Evolutionary conservation across 2,329 filamentous ascomycete genomes (phyloP).

Genomic region (Curvularia sp.): DNA sequence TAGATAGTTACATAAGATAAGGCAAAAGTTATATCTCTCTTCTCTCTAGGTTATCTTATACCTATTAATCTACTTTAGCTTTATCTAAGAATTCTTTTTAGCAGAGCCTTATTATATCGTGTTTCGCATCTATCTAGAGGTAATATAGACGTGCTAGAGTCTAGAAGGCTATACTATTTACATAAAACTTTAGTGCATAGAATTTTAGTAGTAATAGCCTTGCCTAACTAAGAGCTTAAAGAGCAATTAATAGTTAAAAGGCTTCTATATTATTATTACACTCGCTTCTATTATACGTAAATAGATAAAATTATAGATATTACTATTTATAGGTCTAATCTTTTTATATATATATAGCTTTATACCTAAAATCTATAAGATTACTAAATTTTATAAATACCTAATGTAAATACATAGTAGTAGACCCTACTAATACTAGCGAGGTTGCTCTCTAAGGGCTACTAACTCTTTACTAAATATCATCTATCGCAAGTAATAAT

Average conservation of each 20-base stretch:
- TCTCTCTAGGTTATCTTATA: background rate
- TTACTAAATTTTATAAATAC: constrained; percentile 4
- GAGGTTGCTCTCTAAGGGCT: background rate
- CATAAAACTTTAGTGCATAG: background rate
- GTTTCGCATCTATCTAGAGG: constrained; percentile 1
- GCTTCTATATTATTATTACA: background rate
- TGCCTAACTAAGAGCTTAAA: constrained; percentile 3
- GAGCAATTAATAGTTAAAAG: constrained; percentile 2
- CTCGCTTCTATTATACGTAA: background rate
- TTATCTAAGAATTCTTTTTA: constrained; percentile 3
- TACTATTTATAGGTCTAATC: background rate
- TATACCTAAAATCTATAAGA: background rate
- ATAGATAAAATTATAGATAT: background rate
- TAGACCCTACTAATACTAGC: background rate
- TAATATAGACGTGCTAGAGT: constrained; percentile 3
- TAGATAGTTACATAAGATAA: background rate
- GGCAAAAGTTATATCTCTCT: background rate
- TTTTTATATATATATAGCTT: background rate
- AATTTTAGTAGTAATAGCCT: background rate
- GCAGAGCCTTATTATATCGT: background rate
- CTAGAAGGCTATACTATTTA: background rate
- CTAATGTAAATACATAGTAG: background rate
- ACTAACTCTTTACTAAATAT: background rate
- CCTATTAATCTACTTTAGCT: constrained; percentile 1
- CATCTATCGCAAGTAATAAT: constrained; percentile 1